phyloP scores from a whole-genome alignment of 2,329 filamentous ascomycete species.

The Graphiopsis chlorocephala region DNA sequence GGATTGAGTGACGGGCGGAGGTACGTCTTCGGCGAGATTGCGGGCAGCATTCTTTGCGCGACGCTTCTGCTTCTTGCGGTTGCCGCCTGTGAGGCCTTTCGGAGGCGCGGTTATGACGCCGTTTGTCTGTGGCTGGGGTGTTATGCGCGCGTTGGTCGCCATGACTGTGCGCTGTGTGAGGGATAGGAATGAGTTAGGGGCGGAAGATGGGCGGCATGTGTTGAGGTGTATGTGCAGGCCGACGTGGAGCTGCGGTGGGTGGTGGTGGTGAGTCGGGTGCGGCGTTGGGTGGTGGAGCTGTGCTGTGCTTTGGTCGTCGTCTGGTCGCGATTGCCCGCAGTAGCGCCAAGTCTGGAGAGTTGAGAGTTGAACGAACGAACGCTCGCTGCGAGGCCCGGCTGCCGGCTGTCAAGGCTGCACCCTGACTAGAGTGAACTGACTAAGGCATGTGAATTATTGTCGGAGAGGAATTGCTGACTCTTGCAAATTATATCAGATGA shows the following conservation, averaged over 20 bases:
- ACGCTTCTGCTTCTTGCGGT: conserved; percentile 94
- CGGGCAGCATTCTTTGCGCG: conserved; percentile 74
- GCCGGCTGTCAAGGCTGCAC: background rate
- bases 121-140: conserved; percentile 33
- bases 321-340: conserved; percentile 4
- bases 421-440: background rate
- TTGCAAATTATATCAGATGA: background rate
- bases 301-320: background rate
- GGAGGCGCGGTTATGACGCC: conserved; percentile 38
- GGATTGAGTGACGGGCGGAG: conserved; percentile 18
- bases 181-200: conserved; percentile 10
- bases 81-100: conserved; percentile 51
- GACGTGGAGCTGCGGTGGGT: conserved; percentile 1
- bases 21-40: conserved; percentile 54
- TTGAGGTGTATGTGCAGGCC: background rate
- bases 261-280: background rate
- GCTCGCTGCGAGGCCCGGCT: background rate
- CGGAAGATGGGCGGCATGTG: background rate
- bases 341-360: conserved; percentile 3
- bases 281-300: background rate
- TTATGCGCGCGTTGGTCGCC: conserved; percentile 25
- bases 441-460: background rate
- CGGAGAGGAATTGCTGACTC: too few relatives aligned
- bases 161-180: conserved; percentile 27
- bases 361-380: background rate